These are phyloP conservation scores for Eimeria praecox DNA, from an alignment of 169 alveolate genomes.

Conservation along the genomic window DNA sequence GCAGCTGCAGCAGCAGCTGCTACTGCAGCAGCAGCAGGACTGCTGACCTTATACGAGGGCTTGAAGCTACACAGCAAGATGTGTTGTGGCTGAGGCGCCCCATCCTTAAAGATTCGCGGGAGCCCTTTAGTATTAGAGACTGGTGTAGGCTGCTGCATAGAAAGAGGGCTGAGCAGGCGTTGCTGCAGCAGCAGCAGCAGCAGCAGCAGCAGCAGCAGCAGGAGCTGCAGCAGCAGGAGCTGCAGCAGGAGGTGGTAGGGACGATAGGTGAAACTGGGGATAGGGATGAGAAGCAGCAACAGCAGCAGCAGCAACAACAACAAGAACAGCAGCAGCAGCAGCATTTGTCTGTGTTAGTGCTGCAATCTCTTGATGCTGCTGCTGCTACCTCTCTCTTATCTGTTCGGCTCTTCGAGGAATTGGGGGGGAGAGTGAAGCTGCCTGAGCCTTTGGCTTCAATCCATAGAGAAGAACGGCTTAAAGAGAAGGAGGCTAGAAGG, in stretches of 20 bases:
- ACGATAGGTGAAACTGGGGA: background rate
- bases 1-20: background rate
- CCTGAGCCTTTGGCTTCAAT: constrained; percentile 45
- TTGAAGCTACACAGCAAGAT: constrained; percentile 26
- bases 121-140: constrained; percentile 21
- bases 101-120: background rate
- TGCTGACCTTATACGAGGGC: background rate
- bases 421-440: background rate
- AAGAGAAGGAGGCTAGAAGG: constrained; percentile 11
- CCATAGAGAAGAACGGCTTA: constrained; percentile 10
- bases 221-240: no score
- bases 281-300: background rate
- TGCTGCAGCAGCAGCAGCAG: background rate
- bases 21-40: constrained; percentile 3
- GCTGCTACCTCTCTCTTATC: background rate
- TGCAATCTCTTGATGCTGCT: constrained; percentile 37
- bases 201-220: background rate
- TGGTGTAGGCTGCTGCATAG: constrained; percentile 45
- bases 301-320: background rate
- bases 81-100: constrained; percentile 49
- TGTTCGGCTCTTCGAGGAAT: background rate
- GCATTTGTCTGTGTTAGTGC: background rate
- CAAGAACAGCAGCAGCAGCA: background rate
- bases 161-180: background rate
- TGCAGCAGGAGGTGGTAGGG: no score